A percentile compares a stretch with the other conserved stretches of the same genome.
Evolutionary conservation across 371 early-diverging fungal genomes (phyloP).

Genomic region (Apophysomyces elegans): DNA sequence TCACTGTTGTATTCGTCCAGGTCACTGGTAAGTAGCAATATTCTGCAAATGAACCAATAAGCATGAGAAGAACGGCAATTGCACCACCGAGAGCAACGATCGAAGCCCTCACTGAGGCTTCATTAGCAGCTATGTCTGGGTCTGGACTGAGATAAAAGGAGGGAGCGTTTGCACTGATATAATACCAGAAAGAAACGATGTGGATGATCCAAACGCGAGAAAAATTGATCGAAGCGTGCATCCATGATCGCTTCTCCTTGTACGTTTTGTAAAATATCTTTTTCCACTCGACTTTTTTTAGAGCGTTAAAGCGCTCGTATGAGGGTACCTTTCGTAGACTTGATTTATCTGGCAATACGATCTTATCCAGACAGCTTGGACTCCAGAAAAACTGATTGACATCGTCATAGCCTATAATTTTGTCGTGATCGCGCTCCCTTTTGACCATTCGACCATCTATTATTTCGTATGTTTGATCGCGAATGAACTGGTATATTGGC

Average conservation of each 20-base stretch:
- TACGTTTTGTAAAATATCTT: slow-evolving; percentile 83
- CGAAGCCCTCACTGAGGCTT: slow-evolving; percentile 63
- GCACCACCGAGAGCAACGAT: slow-evolving; percentile 80
- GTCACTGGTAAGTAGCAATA: slow-evolving; percentile 70
- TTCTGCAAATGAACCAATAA: slow-evolving; percentile 73
- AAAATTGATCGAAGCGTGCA: slow-evolving; percentile 88
- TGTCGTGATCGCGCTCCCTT: slow-evolving; percentile 81
- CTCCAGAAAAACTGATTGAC: slow-evolving; percentile 91
- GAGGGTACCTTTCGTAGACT: slow-evolving; percentile 64
- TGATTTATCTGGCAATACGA: slow-evolving; percentile 59
- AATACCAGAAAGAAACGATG: slow-evolving; percentile 83
- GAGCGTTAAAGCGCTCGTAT: slow-evolving; percentile 67
- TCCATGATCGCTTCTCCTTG: slow-evolving; percentile 84
- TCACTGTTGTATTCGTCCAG: slow-evolving; percentile 62
- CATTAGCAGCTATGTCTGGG: slow-evolving; percentile 42
- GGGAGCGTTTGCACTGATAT: slow-evolving; percentile 75
- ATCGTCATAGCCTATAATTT: slow-evolving; percentile 87
- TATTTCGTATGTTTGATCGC: slow-evolving; percentile 78
- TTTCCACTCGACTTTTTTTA: slow-evolving; percentile 75
- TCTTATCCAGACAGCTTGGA: slow-evolving; percentile 65
- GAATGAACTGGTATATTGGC: slow-evolving; percentile 80
- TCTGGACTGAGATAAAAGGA: slow-evolving; percentile 63
- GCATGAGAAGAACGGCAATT: slow-evolving; percentile 69
- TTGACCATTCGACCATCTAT: slow-evolving; percentile 74
- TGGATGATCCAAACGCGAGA: slow-evolving; percentile 89